Evolutionary conservation across 129 eudicot genomes (phyloP).

Genomic region (Ambrosia trifida): DNA sequence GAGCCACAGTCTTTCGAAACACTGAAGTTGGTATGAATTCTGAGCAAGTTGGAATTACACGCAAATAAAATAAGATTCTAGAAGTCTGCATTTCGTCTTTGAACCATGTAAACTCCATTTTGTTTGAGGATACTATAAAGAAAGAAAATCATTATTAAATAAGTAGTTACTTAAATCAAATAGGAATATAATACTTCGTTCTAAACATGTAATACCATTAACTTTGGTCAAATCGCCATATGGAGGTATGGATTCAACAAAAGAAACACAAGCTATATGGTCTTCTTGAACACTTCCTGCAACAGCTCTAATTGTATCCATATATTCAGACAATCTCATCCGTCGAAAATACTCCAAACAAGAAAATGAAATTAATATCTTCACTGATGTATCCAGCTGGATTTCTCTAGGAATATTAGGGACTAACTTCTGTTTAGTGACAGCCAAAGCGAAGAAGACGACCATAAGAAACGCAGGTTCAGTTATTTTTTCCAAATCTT

Average conservation of each 20-base stretch:
- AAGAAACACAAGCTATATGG: conserved; percentile 65
- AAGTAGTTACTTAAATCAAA: neutral
- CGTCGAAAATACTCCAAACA: conserved; percentile 95
- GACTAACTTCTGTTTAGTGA: conserved; percentile 64
- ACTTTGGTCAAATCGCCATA: conserved; percentile 61
- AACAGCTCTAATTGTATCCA: conserved; percentile 82
- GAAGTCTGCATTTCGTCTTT: conserved; percentile 93
- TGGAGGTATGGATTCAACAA: conserved; percentile 86
- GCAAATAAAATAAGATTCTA: conserved; percentile 74
- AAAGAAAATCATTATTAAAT: neutral
- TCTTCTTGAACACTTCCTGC: conserved; percentile 83
- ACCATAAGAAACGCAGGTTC: conserved; percentile 94
- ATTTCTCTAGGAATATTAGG: conserved; percentile 47
- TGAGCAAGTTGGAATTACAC: conserved; percentile 83
- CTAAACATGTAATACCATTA: conserved; percentile 45
- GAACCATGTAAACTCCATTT: conserved; percentile 62
- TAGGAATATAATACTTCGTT: neutral
- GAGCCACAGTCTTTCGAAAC: conserved; percentile 65
- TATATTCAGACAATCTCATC: conserved; percentile 82
- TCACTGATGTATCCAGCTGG: conserved; percentile 59
- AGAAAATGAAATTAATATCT: conserved; percentile 79
- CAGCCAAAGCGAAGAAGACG: conserved; percentile 84
- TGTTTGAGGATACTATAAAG: conserved; percentile 50
- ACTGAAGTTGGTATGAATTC: conserved; percentile 64
- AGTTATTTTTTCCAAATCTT: conserved; percentile 76